A percentile compares a stretch with the other conserved stretches of the same genome.
Evolutionary conservation across 2,329 filamentous ascomycete genomes (phyloP).

Genomic region (Remersonia thermophila): DNA sequence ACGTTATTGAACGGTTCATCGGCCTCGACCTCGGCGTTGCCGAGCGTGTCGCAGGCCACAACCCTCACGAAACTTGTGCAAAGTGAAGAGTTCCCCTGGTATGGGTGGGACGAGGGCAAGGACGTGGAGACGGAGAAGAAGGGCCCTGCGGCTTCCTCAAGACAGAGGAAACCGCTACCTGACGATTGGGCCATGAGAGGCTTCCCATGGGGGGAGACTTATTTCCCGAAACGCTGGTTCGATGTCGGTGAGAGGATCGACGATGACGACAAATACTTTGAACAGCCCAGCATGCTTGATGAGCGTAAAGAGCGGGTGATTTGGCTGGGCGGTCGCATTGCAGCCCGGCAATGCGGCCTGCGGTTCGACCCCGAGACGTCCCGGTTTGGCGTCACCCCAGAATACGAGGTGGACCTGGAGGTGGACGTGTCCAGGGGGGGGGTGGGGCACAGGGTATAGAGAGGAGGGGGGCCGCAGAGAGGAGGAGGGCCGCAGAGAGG

Average conservation of each 20-base stretch:
- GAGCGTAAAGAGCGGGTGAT: slow-evolving; percentile 47
- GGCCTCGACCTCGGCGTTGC: not conserved
- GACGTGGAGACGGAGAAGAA: not conserved
- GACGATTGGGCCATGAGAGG: slow-evolving; percentile 60
- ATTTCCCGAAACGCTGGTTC: slow-evolving; percentile 50
- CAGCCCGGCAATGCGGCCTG: slow-evolving; percentile 23
- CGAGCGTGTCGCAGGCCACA: slow-evolving; percentile 1
- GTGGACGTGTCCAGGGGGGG: too few species aligned
- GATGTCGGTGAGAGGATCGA: slow-evolving; percentile 38
- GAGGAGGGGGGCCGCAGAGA: too few species aligned
- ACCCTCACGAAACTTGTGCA: slow-evolving; percentile 25
- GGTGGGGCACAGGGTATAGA: too few species aligned
- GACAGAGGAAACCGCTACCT: slow-evolving; percentile 34
- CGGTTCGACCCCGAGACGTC: slow-evolving; percentile 27
- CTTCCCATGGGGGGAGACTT: slow-evolving; percentile 45
- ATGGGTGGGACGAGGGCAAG: slow-evolving; percentile 24
- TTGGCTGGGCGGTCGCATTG: slow-evolving; percentile 41
- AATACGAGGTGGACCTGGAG: too few species aligned
- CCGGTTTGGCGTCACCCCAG: too few species aligned
- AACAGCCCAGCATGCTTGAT: slow-evolving; percentile 44
- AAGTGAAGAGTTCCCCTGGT: slow-evolving; percentile 33
- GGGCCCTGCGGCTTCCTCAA: not conserved
- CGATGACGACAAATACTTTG: slow-evolving; percentile 55
- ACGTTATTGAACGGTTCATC: slow-evolving; percentile 12
- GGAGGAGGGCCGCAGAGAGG: too few species aligned